These are phyloP conservation scores for Mycena sanguinolenta DNA, from an alignment of 768 basidiomycete genomes.

Conservation along the genomic window DNA sequence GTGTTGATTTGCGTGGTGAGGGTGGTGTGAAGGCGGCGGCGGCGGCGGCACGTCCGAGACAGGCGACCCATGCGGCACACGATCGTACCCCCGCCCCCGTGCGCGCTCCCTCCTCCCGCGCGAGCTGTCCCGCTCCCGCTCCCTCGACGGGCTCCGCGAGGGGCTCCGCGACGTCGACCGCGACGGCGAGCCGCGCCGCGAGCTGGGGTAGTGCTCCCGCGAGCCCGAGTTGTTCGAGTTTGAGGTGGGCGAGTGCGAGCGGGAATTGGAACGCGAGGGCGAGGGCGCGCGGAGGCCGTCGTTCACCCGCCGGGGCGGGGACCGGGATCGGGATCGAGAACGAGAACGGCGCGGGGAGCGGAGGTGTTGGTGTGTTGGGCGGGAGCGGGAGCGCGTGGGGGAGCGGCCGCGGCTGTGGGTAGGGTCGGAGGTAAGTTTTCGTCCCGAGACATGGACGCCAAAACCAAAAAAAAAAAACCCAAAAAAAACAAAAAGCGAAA, in stretches of 20 bases:
- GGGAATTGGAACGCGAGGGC: constrained; percentile 22
- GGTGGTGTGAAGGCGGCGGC: neutral
- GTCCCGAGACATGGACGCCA: too few species aligned
- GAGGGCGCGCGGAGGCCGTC: constrained; percentile 31
- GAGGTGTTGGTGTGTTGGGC: neutral
- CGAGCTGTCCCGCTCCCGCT: too few species aligned
- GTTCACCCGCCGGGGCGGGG: too few species aligned
- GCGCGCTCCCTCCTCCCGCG: neutral
- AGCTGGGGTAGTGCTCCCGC: neutral
- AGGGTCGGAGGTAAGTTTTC: too few species aligned
- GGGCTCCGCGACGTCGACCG: too few species aligned
- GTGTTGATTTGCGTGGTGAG: too few species aligned
- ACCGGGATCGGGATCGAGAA: too few species aligned
- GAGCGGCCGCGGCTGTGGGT: constrained; percentile 33
- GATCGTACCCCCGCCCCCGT: neutral
- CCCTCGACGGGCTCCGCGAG: too few species aligned
- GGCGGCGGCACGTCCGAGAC: neutral
- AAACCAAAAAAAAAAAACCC: too few species aligned
- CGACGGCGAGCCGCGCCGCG: neutral
- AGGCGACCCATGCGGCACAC: neutral
- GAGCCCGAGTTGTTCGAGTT: neutral
- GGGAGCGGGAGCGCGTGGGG: constrained; percentile 23
- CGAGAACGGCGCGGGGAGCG: neutral
- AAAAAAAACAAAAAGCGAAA: neutral
- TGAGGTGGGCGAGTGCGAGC: constrained; percentile 15